Conservation (phyloP, 2,329 filamentous ascomycete species). For the Cylindrodendrum hubeiense region DNA sequence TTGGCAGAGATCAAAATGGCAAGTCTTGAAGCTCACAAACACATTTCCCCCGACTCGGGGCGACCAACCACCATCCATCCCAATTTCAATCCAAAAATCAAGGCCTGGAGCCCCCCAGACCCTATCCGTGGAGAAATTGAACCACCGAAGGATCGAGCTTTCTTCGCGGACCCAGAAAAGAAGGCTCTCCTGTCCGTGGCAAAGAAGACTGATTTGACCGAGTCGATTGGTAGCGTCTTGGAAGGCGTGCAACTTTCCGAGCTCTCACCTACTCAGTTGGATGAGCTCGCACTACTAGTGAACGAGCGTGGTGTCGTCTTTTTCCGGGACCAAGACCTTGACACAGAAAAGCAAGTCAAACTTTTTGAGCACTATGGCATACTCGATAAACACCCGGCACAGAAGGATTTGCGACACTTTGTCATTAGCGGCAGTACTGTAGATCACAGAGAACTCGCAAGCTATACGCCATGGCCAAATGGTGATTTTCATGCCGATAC, state of each 20-base stretch:
- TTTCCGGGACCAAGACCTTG: constrained; percentile 60
- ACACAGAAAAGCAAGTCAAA: constrained; percentile 54
- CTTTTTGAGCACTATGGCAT: constrained; percentile 63
- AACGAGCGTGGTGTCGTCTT: constrained; percentile 62
- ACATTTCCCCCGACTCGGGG: constrained; percentile 63
- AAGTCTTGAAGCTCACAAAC: constrained; percentile 58
- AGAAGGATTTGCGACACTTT: constrained; percentile 53
- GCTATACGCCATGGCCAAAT: constrained; percentile 52
- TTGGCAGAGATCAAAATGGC: constrained; percentile 12
- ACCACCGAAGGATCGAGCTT: constrained; percentile 47
- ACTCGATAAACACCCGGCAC: constrained; percentile 60
- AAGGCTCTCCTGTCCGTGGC: constrained; percentile 55
- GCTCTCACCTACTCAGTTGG: constrained; percentile 58
- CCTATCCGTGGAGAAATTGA: constrained; percentile 13
- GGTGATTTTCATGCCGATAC: constrained; percentile 63
- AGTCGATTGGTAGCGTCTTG: constrained; percentile 56
- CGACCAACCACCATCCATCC: constrained; percentile 60
- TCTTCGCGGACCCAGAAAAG: constrained; percentile 59
- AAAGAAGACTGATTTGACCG: constrained; percentile 55
- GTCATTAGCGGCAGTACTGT: constrained; percentile 58
- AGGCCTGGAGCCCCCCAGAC: constrained; percentile 30
- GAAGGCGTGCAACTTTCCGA: constrained; percentile 58
- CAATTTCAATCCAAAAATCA: constrained; percentile 60
- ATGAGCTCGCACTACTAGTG: constrained; percentile 63
- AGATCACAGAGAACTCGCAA: constrained; percentile 58